phyloP scores from a whole-genome alignment of 1,284 basidiomycete genomes.

The Veloboletus limbatus region DNA sequence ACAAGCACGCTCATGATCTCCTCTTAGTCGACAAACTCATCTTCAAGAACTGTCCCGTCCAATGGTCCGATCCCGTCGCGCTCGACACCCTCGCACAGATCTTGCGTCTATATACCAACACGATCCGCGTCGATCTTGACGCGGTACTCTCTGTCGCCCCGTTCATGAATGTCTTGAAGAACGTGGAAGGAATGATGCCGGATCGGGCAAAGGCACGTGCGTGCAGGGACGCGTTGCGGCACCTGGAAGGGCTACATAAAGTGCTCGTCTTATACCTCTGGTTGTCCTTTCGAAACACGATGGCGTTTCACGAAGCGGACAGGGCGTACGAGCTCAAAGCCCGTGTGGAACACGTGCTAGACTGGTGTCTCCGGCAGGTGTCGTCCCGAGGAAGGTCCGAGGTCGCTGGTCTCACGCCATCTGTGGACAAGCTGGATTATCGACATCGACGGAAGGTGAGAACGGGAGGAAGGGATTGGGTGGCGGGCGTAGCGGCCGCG shows the following conservation, averaged over 20 bases:
- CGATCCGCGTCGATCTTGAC: constrained; percentile 39
- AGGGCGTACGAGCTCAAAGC: constrained; percentile 56
- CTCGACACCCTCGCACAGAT: constrained; percentile 38
- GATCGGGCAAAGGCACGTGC: constrained; percentile 4
- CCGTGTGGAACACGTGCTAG: constrained; percentile 69
- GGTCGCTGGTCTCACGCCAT: neutral
- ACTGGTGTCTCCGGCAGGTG: constrained; percentile 54
- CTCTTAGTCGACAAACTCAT: constrained; percentile 49
- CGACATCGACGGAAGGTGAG: constrained; percentile 11
- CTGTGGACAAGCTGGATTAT: constrained; percentile 19
- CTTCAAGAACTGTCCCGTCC: constrained; percentile 47
- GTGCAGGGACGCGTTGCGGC: constrained; percentile 35
- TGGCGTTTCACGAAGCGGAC: constrained; percentile 65
- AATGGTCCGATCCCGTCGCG: constrained; percentile 40
- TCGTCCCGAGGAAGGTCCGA: constrained; percentile 20
- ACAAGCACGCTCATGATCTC: constrained; percentile 40
- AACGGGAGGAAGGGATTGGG: constrained; percentile 12
- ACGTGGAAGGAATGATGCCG: constrained; percentile 37
- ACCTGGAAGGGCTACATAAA: constrained; percentile 83
- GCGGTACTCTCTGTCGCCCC: constrained; percentile 35
- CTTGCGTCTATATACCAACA: constrained; percentile 33
- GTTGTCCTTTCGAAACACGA: constrained; percentile 76
- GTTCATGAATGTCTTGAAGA: constrained; percentile 44
- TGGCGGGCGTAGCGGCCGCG: constrained; percentile 23
- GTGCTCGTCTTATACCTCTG: constrained; percentile 84